Conservation (phyloP, 352 stramenopile species). For the Phytophthora brassicae region DNA sequence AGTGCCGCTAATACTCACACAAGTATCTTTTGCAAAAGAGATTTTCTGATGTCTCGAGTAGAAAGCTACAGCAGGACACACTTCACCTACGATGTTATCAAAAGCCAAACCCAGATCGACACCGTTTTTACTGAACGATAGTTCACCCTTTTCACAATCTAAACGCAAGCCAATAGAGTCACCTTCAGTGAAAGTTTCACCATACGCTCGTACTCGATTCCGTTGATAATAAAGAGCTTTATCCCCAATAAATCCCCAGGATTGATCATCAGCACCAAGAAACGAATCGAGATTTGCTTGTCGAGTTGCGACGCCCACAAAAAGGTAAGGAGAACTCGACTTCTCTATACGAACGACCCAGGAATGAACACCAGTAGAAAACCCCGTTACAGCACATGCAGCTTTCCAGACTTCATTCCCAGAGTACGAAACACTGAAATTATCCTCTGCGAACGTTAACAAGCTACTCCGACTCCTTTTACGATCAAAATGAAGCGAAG, state of each 20-base stretch:
- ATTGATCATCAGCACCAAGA: slow-evolving; percentile 96
- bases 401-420: slow-evolving; percentile 91
- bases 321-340: slow-evolving; percentile 96
- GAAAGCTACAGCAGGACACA: slow-evolving; percentile 92
- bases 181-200: slow-evolving; percentile 82
- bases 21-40: slow-evolving; percentile 44
- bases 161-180: slow-evolving; percentile 85
- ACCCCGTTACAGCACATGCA: slow-evolving; percentile 66
- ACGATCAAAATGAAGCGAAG: slow-evolving; percentile 47
- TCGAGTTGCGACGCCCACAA: slow-evolving; percentile 94
- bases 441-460: slow-evolving; percentile 67
- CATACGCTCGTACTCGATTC: slow-evolving; percentile 91
- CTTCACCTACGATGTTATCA: slow-evolving; percentile 88
- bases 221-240: slow-evolving; percentile 98
- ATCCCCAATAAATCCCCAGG: slow-evolving; percentile 98
- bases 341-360: slow-evolving; percentile 94
- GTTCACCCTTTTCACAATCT: slow-evolving; percentile 82
- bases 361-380: slow-evolving; percentile 71
- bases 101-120: slow-evolving; percentile 85
- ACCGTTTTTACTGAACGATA: slow-evolving; percentile 92
- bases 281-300: slow-evolving; percentile 95
- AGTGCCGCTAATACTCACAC: slow-evolving; percentile 7
- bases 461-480: slow-evolving; percentile 71
- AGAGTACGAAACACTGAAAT: slow-evolving; percentile 58
- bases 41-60: slow-evolving; percentile 91